phyloP scores from a whole-genome alignment of 495 filamentous ascomycete species.

The Aspergillus leporis region DNA sequence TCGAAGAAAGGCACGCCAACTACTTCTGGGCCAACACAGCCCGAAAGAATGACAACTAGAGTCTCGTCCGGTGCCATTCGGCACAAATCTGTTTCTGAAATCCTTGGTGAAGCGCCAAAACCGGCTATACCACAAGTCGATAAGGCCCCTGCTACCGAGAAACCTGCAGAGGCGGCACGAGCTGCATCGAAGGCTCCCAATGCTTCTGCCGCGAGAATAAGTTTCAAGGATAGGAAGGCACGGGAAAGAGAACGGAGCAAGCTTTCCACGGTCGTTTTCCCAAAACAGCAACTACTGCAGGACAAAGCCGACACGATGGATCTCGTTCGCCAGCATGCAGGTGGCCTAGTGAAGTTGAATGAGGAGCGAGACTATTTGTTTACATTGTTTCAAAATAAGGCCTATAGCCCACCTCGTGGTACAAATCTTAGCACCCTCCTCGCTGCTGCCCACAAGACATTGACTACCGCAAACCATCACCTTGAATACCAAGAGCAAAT shows the following conservation, averaged over 20 bases:
- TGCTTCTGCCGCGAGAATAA: constrained; percentile 48
- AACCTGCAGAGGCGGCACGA: constrained; percentile 28
- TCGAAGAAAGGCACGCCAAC: constrained; percentile 26
- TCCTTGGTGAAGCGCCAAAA: constrained; percentile 63
- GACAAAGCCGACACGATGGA: constrained; percentile 40
- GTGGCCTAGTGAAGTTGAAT: constrained; percentile 49
- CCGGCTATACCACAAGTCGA: constrained; percentile 34
- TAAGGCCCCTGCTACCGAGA: constrained; percentile 26
- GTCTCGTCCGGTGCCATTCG: constrained; percentile 67
- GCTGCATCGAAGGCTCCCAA: constrained; percentile 34
- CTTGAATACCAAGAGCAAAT: constrained; percentile 78
- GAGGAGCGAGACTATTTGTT: constrained; percentile 76
- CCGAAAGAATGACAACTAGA: constrained; percentile 62
- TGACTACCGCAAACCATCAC: constrained; percentile 75
- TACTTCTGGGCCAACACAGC: constrained; percentile 27
- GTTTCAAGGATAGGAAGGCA: constrained; percentile 55
- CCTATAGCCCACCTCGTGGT: constrained; percentile 57
- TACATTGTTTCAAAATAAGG: constrained; percentile 73
- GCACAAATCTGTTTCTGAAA: constrained; percentile 74
- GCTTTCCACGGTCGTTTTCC: constrained; percentile 79
- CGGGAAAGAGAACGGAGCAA: constrained; percentile 65
- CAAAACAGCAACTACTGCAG: constrained; percentile 49
- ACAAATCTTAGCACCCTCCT: constrained; percentile 68
- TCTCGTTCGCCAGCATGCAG: constrained; percentile 42
- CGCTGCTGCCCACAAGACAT: constrained; percentile 73